phyloP scores from a whole-genome alignment of 1,139 yeast genomes.

The Debaryomycetaceae sp. region DNA sequence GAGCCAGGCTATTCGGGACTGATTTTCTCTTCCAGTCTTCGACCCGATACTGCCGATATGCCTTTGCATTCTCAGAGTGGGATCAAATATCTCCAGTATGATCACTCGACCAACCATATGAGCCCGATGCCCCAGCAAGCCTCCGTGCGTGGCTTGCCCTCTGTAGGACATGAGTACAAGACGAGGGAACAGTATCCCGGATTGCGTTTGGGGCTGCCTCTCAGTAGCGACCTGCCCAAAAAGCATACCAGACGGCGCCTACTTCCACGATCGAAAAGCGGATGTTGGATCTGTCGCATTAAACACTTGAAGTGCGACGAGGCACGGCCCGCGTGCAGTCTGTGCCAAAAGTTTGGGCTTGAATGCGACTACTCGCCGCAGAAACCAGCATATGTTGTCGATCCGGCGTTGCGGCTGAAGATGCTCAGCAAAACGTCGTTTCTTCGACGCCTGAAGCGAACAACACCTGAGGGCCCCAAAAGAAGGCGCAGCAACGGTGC shows the following conservation, averaged over 20 bases:
- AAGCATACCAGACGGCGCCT: conserved; percentile 32
- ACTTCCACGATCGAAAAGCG: conserved; percentile 33
- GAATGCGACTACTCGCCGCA: conserved; percentile 32
- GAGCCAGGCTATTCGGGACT: too few species aligned
- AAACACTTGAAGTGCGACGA: conserved; percentile 42
- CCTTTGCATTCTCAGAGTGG: not conserved
- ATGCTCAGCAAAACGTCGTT: conserved; percentile 24
- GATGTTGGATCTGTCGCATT: conserved; percentile 42
- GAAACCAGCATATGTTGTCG: conserved; percentile 31
- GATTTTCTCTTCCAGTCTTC: too few species aligned
- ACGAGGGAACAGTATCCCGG: not conserved
- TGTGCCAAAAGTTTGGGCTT: conserved; percentile 32
- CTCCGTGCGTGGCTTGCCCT: not conserved
- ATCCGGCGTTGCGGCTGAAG: conserved; percentile 24
- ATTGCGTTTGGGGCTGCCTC: not conserved
- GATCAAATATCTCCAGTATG: too few species aligned
- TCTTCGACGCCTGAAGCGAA: conserved; percentile 18
- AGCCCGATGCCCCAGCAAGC: not conserved
- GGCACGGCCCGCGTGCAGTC: conserved; percentile 25
- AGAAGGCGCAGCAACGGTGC: too few species aligned
- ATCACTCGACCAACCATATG: too few species aligned
- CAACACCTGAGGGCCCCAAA: not conserved
- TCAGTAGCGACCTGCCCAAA: conserved; percentile 9
- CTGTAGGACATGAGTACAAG: not conserved
- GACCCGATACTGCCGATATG: not conserved